Conservation (phyloP, 768 basidiomycete genomes). For the Tricholoma saponaceum region DNA sequence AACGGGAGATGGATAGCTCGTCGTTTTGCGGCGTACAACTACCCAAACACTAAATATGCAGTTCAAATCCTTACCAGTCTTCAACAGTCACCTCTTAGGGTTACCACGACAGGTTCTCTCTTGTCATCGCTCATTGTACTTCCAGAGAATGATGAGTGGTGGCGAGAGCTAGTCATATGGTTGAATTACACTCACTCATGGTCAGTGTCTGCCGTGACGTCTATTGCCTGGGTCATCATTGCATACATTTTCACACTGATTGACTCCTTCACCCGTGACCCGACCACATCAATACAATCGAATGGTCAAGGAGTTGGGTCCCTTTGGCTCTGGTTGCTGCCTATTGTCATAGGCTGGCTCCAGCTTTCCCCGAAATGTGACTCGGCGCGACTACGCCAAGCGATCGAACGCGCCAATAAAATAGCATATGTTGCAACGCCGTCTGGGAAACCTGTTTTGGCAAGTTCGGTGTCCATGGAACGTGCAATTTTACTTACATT, state of each 20-base stretch:
- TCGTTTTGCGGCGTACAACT: conserved; percentile 23
- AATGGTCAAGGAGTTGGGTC: conserved; percentile 39
- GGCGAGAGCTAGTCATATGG: conserved; percentile 26
- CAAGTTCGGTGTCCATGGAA: conserved; percentile 14
- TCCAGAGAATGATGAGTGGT: conserved; percentile 39
- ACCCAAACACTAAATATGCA: conserved; percentile 27
- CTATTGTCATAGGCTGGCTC: too few species aligned
- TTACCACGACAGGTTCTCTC: conserved; percentile 21
- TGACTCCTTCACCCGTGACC: conserved; percentile 26
- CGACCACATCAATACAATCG: conserved; percentile 19
- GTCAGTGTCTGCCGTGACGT: conserved; percentile 33
- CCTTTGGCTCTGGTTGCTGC: conserved; percentile 43
- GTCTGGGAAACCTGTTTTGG: conserved; percentile 3
- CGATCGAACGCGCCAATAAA: too few species aligned
- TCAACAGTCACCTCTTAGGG: conserved; percentile 36
- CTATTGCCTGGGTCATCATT: conserved; percentile 40
- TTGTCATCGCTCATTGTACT: conserved; percentile 40
- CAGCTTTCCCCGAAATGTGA: conserved; percentile 40
- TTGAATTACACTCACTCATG: conserved; percentile 34
- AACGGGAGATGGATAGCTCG: conserved; percentile 39
- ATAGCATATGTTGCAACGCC: conserved; percentile 24
- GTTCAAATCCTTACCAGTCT: conserved; percentile 32
- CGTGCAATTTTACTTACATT: conserved; percentile 16
- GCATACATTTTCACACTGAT: conserved; percentile 38
- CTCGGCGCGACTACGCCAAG: conserved; percentile 22